Percentiles rank a stretch among this genome's conserved stretches.
These are phyloP conservation scores for Mycosphaerella sp. DNA, from an alignment of 2,329 filamentous ascomycete genomes.

Conservation along the genomic window DNA sequence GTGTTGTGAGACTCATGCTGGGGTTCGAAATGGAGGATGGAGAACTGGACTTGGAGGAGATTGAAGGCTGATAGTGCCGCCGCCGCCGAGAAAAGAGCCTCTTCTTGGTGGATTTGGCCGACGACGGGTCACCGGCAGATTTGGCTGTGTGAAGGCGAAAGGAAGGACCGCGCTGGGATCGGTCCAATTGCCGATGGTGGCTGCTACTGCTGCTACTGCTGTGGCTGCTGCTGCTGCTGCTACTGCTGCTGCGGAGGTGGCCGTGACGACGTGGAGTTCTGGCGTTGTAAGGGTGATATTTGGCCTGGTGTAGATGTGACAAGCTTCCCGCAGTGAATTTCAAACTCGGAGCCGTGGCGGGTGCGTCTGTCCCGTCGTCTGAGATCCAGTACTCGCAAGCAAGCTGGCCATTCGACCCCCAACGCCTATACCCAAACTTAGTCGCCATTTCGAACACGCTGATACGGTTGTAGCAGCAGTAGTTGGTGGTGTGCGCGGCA, in stretches of 20 bases:
- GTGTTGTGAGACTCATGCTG: conserved; percentile 17
- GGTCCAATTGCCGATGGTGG: conserved; percentile 4
- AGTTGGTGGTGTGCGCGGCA: background rate
- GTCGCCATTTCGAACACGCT: conserved; percentile 8
- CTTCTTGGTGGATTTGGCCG: conserved; percentile 8
- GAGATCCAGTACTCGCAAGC: conserved; percentile 17
- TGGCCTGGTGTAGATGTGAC: conserved; percentile 9
- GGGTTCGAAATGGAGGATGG: conserved; percentile 10
- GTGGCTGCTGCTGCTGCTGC: background rate
- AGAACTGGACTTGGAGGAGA: conserved; percentile 13
- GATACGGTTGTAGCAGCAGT: background rate
- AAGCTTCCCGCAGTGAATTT: conserved; percentile 17
- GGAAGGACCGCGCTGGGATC: conserved; percentile 2
- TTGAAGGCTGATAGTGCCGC: conserved; percentile 10
- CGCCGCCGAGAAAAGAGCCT: conserved; percentile 6
- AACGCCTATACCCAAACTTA: conserved; percentile 16
- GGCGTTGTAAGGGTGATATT: conserved; percentile 3
- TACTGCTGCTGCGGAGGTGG: background rate
- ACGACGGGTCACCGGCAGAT: conserved; percentile 2
- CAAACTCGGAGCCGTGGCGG: conserved; percentile 5
- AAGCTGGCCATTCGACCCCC: conserved; percentile 12
- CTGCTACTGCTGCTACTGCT: conserved; percentile 6
- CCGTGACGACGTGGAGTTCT: background rate
- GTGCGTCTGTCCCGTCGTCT: conserved; percentile 9
- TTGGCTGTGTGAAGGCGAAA: conserved; percentile 10